Base-by-base conservation (phyloP, 352 stramenopile species). In the Phytophthora pluvialis region DNA sequence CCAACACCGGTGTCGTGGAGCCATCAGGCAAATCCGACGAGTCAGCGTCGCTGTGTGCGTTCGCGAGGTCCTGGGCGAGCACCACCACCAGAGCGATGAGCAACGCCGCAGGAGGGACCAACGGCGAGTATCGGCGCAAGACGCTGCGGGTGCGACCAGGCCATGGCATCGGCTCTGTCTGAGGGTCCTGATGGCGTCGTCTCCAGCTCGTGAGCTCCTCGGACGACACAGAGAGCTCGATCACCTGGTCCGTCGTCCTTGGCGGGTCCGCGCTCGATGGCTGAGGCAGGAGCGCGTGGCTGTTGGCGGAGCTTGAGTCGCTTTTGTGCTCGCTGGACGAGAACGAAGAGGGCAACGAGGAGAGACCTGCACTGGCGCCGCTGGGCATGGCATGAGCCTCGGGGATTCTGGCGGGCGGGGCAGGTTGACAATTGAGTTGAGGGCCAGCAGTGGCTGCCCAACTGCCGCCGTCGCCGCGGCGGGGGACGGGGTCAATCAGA, bases 381-480 rank as follows among this genome's bases (percentile, higher is more conserved):
- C 64, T 62, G 44, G 46, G 51, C 69, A 77, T 77, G 64, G 64
- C 64, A 77, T 77, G 64, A 50, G 64, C 28, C 57, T 73, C 50
- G n/a, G 25, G 43, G 55, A 51, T 51, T 62, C 31, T 47, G 58
- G 47, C 33, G n/a, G 39, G 25, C 46, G 26, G 63, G 60, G 55
- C 53, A 71, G 38, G 69, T 73, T 73, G 54, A 55, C 59, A 68
- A 77, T 71, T 71, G 60, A 63, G 36, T 53, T 54, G 45, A 66
- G 58, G 49, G 32, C 60, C 56, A 71, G 56, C 56, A 71, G 56
- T 61, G 33, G 56, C 55, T 52, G 32, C 33, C 11, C 21, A 46
- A 36, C 47, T 42, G 53, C 47, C 45, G 49, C 58, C 16, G 50
- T 42, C 9, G 15, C 60, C 16, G 50, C 35, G 29, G 25, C 46